Evolutionary conservation across 2,329 filamentous ascomycete genomes (phyloP), one percentile per base, ranked within the genome.

Genomic region (Sordariomycetes sp.): DNA sequence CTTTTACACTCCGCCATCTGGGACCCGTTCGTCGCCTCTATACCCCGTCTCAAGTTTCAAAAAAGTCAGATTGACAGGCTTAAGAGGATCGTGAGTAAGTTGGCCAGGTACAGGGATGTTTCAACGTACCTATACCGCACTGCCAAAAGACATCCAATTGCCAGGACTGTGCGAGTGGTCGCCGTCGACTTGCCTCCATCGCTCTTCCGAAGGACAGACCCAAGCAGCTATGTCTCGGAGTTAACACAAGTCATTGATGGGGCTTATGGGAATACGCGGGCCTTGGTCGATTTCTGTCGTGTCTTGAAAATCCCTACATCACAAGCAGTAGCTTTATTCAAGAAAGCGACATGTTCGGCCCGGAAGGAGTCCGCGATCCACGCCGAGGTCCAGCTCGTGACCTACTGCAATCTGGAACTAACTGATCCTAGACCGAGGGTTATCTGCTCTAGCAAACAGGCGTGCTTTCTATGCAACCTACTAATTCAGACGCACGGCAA

Each of bases 391-490:
- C 75, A 79, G 59, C 68, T 80, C 22, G 59, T 78, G 10, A 71
- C 69, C 55, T 68, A 74, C 59, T 76, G 70, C 57, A 70, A 76
- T 54, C 54, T 66, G 2, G 59, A 67, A 34, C 55, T 63, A 2
- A n/a, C 59, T 0, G 56, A 58, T 0, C 60, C 62, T 12, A 65
- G 62, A 34, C 74, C 75, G 10, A 69, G 74, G 20, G 68, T 75
- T 2, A 72, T 80, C 6, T 70, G 70, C 56, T 75, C 75, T 3
- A 75, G 70, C 65, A 80, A 79, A 58, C 70, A 74, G 55, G 72
- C 76, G 1, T 80, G 76, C 61, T 79, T 73, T 61, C 67, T 79
- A 0, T 80, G 76, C 62, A 74, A 78, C 55, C 63, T 70, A 7
- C 74, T 79, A 59, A 69, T 79, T n/a, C 56, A 61, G 1, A 61